Base-by-base conservation (phyloP, 345 rosid genomes). In the Eucalyptus microcorys region DNA sequence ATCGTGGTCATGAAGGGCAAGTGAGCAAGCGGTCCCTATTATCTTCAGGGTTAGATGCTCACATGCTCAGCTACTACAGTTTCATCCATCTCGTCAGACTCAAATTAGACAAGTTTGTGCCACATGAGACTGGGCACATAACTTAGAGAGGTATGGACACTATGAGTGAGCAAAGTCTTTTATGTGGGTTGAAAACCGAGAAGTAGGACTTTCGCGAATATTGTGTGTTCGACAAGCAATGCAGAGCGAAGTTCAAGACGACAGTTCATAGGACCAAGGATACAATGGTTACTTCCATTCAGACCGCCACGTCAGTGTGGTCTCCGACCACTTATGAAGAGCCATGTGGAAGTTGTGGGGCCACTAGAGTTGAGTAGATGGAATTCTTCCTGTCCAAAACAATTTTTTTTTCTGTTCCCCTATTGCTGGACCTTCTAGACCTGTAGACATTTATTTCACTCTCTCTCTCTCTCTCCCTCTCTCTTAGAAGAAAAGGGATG, bases 401-500 rank as follows among this genome's bases (percentile, higher is more conserved):
- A n/a, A n/a, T n/a, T n/a, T n/a, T n/a, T n/a, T n/a, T n/a, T n/a
- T n/a, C n/a, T n/a, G n/a, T n/a, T n/a, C n/a, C n/a, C n/a, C n/a
- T n/a, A n/a, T n/a, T n/a, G n/a, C n/a, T n/a, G n/a, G n/a, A n/a
- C n/a, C n/a, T n/a, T n/a, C n/a, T n/a, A n/a, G n/a, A n/a, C n/a
- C n/a, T n/a, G n/a, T n/a, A n/a, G n/a, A n/a, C n/a, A n/a, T n/a
- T n/a, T n/a, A n/a, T n/a, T n/a, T n/a, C n/a, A n/a, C n/a, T n/a
- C n/a, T n/a, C n/a, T n/a, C n/a, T n/a, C n/a, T n/a, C n/a, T n/a
- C n/a, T n/a, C n/a, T n/a, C n/a, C n/a, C n/a, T n/a, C n/a, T n/a
- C n/a, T n/a, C n/a, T n/a, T n/a, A 50, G 55, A 50, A 50, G 55
- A 52, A 52, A 1, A 0, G 1, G 24, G 24, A 7, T 2, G 10